Evolutionary conservation across 2,329 filamentous ascomycete genomes (phyloP), one percentile per base, ranked within the genome.

Genomic region (Rasamsonia emersonii): DNA sequence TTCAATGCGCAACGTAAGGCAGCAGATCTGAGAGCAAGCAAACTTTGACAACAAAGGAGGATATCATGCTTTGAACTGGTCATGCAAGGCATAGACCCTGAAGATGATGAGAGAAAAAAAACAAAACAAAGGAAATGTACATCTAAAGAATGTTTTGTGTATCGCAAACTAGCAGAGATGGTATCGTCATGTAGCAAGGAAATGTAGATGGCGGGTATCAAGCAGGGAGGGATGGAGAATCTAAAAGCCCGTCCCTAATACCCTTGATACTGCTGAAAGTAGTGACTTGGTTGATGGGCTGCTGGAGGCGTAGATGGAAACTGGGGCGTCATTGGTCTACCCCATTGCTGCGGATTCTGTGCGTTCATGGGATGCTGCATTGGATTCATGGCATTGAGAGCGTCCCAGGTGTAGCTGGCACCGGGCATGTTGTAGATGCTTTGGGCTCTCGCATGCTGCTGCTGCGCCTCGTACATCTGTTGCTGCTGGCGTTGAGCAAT

Each of bases 401-500:
- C 49, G 40, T 58, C 56, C 55, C 52, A 57, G 5, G 56, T 59
- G 29, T 48, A 55, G 29, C 47, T 59, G 11, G 56, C 56, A 2
- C 40, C 39, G 2, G 56, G 56, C 17, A 59, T 43, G 27, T 53
- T 58, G 40, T 60, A 60, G 31, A 58, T 49, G 38, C 42, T 40
- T 11, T 50, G 40, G 16, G 44, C 45, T n/a, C 37, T 44, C 15
- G 35, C 29, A 30, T 49, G 41, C 11, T 39, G 36, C 38, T 54
- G 59, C 39, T 59, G 57, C 29, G 49, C 49, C 33, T 63, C 58
- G n/a, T 58, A 51, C 37, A 67, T 59, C 18, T 53, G 53, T 38
- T 64, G 71, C 33, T 77, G 72, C 47, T 83, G 77, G 17, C 77
- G 68, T 52, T 82, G 77, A 26, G 70, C 68, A 48, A 86, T 84